Evolutionary conservation across 495 filamentous ascomycete genomes (phyloP), one percentile per base, ranked within the genome.

Genomic region (Echria macrotheca): DNA sequence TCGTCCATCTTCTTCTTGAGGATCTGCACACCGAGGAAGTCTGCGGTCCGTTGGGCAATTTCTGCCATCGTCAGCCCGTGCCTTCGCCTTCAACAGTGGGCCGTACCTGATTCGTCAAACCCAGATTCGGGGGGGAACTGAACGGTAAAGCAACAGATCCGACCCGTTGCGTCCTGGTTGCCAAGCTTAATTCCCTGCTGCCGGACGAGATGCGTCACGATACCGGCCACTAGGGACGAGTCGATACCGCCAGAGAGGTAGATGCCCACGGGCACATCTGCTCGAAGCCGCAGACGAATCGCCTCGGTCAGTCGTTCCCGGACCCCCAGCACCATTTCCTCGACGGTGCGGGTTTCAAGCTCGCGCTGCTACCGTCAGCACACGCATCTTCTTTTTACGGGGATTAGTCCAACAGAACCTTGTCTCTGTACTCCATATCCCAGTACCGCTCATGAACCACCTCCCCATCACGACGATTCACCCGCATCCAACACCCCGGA

Each of bases 231-330:
- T 5, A 67, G 65, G 0, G 74, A 74, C 4, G 70, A 75, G 50
- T 78, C 77, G 23, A 81, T 61, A 2, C 77, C 77, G n/a, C 77
- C 77, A 19, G 64, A 70, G 1, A 79, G 58, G 44, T 73, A 76
- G 35, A 80, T 59, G 1, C 75, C 76, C 5, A 80, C 62, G 5
- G 69, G 68, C 0, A 79, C 77, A 57, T 80, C 76, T 2, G 76
- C 75, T 17, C 73, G 65, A 23, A 79, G 61, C 9, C 75, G 71
- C 24, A 76, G 22, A 1, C 65, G 66, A 3, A 78, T 58, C 1
- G 76, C 57, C 14, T 79, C 74, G 0, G 73, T 55, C 31, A 79
- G 47, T 4, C 56, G 60, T 11, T 71, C 50, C 12, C 73, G 60
- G 2, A 79, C 73, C 17, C 64, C 69, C 9, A 61, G 56, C 8